phyloP scores from a whole-genome alignment of 1,284 basidiomycete genomes.

The Microbotryum scabiosae region DNA sequence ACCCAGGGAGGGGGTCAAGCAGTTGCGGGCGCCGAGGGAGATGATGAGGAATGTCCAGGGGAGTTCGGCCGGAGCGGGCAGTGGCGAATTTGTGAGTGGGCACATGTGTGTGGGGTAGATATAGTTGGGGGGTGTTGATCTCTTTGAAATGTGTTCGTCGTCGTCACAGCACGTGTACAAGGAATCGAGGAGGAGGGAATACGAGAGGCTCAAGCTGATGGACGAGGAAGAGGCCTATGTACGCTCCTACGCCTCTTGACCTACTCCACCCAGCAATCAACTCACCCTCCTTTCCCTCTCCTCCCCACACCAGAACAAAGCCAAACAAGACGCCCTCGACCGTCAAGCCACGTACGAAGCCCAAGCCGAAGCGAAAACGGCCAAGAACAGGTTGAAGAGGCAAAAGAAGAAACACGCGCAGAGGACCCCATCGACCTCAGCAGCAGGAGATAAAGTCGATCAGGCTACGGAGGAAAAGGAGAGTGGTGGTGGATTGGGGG shows the following conservation, averaged over 20 bases:
- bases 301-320: conserved; percentile 50
- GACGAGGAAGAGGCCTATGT: conserved; percentile 75
- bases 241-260: conserved; percentile 32
- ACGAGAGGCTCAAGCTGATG: conserved; percentile 84
- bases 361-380: conserved; percentile 70
- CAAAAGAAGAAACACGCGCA: conserved; percentile 70
- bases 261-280: not conserved
- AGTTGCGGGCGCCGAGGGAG: conserved; percentile 66
- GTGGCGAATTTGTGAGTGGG: conserved; percentile 65
- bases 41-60: conserved; percentile 99
- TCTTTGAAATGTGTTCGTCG: no score
- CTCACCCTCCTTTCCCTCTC: no score
- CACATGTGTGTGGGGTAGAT: not conserved
- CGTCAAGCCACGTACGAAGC: conserved; percentile 58
- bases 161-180: conserved; percentile 77
- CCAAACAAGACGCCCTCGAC: conserved; percentile 56
- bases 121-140: no score
- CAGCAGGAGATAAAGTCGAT: not conserved
- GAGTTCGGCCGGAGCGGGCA: conserved; percentile 80
- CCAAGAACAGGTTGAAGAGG: conserved; percentile 81
- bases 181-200: conserved; percentile 83
- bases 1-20: conserved; percentile 50
- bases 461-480: not conserved
- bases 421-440: conserved; percentile 5
- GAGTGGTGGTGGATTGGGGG: not conserved